A percentile compares a stretch with the other conserved stretches of the same genome.
phyloP scores from a whole-genome alignment of 108 stramenopile species.

The Fistulifera pelliculosa region DNA sequence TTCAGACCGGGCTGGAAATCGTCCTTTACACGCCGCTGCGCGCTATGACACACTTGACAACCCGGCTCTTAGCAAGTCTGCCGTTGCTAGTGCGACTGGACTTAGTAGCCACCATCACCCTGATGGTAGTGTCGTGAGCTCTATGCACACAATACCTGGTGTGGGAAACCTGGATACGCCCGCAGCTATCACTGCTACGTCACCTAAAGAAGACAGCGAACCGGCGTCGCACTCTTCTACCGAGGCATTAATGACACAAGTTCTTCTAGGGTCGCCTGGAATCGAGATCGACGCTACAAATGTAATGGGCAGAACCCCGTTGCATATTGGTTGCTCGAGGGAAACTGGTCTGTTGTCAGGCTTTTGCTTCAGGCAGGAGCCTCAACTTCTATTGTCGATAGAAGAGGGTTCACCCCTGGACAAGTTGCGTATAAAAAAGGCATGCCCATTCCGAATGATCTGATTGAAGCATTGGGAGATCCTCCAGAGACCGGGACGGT shows the following conservation, averaged over 20 bases:
- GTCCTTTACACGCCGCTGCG: slow-evolving; percentile 81
- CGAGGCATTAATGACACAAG: slow-evolving; percentile 33
- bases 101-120: slow-evolving; percentile 14
- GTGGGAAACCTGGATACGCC: slow-evolving; percentile 20
- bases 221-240: slow-evolving; percentile 7
- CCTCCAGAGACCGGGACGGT: slow-evolving; percentile 29
- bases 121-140: slow-evolving; percentile 24
- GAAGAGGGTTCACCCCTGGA: slow-evolving; percentile 74
- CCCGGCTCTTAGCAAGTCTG: slow-evolving; percentile 7
- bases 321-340: slow-evolving; percentile 72
- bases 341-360: slow-evolving; percentile 76
- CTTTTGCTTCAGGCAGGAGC: slow-evolving; percentile 62
- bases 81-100: slow-evolving; percentile 14
- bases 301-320: slow-evolving; percentile 67
- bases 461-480: slow-evolving; percentile 43
- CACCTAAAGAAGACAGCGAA: background rate
- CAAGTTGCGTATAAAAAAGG: slow-evolving; percentile 71
- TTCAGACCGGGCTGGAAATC: slow-evolving; percentile 66
- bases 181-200: slow-evolving; percentile 1
- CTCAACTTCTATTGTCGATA: slow-evolving; percentile 43
- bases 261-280: slow-evolving; percentile 48
- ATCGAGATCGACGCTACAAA: slow-evolving; percentile 77
- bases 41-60: slow-evolving; percentile 44
- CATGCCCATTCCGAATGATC: slow-evolving; percentile 74
- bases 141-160: slow-evolving; percentile 28